A percentile compares a stretch with the other conserved stretches of the same genome.
Conservation (phyloP, 345 rosid species). For the Linum lewisii region DNA sequence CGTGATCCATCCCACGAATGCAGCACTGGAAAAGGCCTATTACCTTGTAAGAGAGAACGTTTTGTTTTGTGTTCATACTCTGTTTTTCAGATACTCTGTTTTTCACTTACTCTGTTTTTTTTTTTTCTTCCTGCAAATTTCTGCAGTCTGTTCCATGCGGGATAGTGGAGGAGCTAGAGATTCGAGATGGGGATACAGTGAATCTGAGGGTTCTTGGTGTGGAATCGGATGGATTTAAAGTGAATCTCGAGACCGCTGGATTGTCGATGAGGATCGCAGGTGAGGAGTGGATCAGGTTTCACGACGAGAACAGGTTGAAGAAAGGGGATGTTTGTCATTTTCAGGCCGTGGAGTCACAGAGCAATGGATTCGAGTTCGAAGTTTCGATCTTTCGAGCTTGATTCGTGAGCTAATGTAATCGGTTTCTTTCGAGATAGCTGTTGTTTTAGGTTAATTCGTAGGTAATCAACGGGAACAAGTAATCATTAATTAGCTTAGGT, state of each 20-base stretch:
- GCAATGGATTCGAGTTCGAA: background rate
- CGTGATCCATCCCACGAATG: background rate
- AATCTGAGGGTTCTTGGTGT: background rate
- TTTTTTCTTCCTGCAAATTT: too few relatives aligned
- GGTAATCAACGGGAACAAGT: too few relatives aligned
- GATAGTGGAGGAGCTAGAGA: background rate
- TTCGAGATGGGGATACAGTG: background rate
- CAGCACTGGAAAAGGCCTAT: too few relatives aligned
- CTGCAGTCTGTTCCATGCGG: background rate
- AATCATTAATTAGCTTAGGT: too few relatives aligned
- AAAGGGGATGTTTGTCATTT: background rate
- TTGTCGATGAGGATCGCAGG: background rate
- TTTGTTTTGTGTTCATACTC: too few relatives aligned
- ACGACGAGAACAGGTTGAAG: background rate
- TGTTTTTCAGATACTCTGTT: too few relatives aligned
- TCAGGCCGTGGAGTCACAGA: background rate
- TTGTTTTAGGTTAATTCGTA: too few relatives aligned
- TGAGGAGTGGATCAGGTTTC: background rate
- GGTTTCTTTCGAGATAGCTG: too few relatives aligned
- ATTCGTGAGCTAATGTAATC: too few relatives aligned
- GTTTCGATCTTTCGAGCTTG: background rate
- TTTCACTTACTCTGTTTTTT: too few relatives aligned
- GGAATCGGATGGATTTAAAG: background rate
- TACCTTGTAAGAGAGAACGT: too few relatives aligned
- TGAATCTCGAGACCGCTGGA: background rate